Percentiles rank a stretch among this genome's conserved stretches.
Evolutionary conservation across 2,329 filamentous ascomycete genomes (phyloP).

Genomic region (Fonsecaea nubica): DNA sequence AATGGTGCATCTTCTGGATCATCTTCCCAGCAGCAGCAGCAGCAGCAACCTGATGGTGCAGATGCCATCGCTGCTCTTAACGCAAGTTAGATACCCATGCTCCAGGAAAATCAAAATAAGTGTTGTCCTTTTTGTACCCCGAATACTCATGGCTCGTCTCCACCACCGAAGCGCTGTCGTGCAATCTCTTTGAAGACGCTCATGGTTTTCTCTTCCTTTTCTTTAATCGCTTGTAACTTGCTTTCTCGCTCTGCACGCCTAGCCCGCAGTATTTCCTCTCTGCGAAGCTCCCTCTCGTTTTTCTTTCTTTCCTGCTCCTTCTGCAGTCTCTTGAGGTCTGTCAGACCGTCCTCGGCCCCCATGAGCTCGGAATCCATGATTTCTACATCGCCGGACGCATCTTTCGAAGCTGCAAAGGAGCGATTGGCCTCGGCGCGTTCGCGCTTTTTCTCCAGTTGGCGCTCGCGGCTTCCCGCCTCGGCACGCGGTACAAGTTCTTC

Average conservation of each 20-base stretch:
- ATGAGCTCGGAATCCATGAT: conserved; percentile 78
- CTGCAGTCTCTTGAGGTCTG: conserved; percentile 70
- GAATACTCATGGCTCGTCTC: not conserved
- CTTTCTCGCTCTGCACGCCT: conserved; percentile 81
- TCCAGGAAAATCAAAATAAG: not conserved
- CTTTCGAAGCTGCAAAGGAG: conserved; percentile 67
- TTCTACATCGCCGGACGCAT: conserved; percentile 60
- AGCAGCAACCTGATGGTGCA: conserved; percentile 36
- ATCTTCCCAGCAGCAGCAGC: conserved; percentile 8
- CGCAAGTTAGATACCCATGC: conserved; percentile 28
- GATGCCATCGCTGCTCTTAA: conserved; percentile 40
- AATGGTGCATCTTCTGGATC: conserved; percentile 21
- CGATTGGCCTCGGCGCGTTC: conserved; percentile 75
- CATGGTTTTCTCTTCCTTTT: conserved; percentile 85
- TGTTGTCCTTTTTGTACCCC: not conserved
- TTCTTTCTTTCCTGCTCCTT: conserved; percentile 73
- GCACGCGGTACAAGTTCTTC: conserved; percentile 85
- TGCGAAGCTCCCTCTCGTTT: conserved; percentile 79
- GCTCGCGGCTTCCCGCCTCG: conserved; percentile 80
- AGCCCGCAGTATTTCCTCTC: conserved; percentile 80
- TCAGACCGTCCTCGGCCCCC: conserved; percentile 64
- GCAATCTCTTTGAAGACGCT: conserved; percentile 80
- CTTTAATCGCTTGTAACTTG: conserved; percentile 69
- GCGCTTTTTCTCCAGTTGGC: conserved; percentile 82
- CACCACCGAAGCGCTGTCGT: conserved; percentile 73